A percentile compares a stretch with the other conserved stretches of the same genome.
phyloP scores from a whole-genome alignment of 106 monocot species.

The Dendrobium catenatum region DNA sequence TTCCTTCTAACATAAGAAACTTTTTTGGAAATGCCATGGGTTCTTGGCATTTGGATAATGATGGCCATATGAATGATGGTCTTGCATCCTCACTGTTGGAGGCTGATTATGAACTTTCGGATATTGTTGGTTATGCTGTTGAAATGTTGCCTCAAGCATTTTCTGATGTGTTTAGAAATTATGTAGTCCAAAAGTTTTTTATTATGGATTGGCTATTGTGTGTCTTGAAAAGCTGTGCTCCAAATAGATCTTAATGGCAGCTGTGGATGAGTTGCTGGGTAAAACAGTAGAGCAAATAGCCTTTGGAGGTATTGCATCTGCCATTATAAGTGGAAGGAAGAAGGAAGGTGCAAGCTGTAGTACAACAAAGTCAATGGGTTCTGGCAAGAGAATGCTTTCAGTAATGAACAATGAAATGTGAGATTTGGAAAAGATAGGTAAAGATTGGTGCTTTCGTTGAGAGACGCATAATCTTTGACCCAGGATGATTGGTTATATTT shows the following conservation, averaged over 20 bases:
- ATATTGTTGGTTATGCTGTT: too few relatives aligned
- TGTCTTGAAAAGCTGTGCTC: slow-evolving; percentile 32
- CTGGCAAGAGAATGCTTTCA: slow-evolving; percentile 31
- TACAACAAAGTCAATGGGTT: slow-evolving; percentile 34
- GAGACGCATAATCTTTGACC: too few relatives aligned
- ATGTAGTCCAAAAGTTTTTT: neutral
- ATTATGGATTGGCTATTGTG: slow-evolving; percentile 30
- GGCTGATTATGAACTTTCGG: too few relatives aligned
- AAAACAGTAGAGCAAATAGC: slow-evolving; percentile 70
- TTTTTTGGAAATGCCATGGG: too few relatives aligned
- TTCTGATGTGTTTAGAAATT: neutral
- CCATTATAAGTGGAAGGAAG: slow-evolving; percentile 57
- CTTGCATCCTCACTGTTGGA: too few relatives aligned
- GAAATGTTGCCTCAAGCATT: too few relatives aligned
- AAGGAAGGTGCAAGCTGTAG: slow-evolving; percentile 55
- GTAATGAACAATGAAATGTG: slow-evolving; percentile 33
- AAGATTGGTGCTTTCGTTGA: too few relatives aligned
- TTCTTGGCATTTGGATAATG: too few relatives aligned
- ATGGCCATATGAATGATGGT: too few relatives aligned
- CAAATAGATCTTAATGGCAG: slow-evolving; percentile 18
- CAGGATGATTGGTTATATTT: too few relatives aligned
- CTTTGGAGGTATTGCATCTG: slow-evolving; percentile 65
- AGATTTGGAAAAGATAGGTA: too few relatives aligned
- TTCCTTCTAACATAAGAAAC: too few relatives aligned
- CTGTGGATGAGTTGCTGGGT: slow-evolving; percentile 62